A percentile compares a stretch with the other conserved stretches of the same genome.
These are phyloP conservation scores for Epichloe elymi DNA, from an alignment of 2,329 filamentous ascomycete genomes.

Conservation along the genomic window DNA sequence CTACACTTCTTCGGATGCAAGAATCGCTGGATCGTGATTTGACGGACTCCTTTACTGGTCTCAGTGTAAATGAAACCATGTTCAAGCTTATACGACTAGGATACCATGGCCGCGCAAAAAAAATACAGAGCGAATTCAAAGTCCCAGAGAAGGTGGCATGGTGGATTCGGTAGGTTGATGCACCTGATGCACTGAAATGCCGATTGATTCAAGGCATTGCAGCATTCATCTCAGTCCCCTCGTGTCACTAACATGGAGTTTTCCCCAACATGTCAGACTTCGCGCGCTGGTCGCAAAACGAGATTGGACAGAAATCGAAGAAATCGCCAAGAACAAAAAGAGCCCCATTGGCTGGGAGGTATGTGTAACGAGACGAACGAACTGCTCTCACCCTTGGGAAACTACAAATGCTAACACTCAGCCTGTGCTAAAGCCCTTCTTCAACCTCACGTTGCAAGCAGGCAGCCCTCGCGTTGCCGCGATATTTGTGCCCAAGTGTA, in stretches of 20 bases:
- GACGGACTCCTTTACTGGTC: constrained; percentile 60
- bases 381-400: not conserved
- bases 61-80: constrained; percentile 84
- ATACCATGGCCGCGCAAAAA: constrained; percentile 76
- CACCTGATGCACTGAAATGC: not conserved
- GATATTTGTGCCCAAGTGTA: constrained; percentile 79
- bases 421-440: constrained; percentile 54
- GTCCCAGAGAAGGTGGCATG: constrained; percentile 80
- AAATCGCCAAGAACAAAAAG: constrained; percentile 64
- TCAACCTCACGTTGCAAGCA: constrained; percentile 74
- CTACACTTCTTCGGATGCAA: constrained; percentile 70
- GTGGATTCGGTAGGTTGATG: constrained; percentile 54
- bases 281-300: constrained; percentile 79
- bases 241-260: not conserved
- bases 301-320: constrained; percentile 87
- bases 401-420: not conserved
- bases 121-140: constrained; percentile 84
- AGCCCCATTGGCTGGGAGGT: constrained; percentile 96
- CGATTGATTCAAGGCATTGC: not conserved
- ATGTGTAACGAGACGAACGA: constrained; percentile 19
- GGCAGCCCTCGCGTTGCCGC: constrained; percentile 81
- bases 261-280: constrained; percentile 35
- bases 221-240: not conserved
- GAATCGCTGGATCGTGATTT: constrained; percentile 78
- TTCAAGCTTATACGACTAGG: constrained; percentile 75